Evolutionary conservation across 768 basidiomycete genomes (phyloP).

Genomic region (Hericium rajendrae): DNA sequence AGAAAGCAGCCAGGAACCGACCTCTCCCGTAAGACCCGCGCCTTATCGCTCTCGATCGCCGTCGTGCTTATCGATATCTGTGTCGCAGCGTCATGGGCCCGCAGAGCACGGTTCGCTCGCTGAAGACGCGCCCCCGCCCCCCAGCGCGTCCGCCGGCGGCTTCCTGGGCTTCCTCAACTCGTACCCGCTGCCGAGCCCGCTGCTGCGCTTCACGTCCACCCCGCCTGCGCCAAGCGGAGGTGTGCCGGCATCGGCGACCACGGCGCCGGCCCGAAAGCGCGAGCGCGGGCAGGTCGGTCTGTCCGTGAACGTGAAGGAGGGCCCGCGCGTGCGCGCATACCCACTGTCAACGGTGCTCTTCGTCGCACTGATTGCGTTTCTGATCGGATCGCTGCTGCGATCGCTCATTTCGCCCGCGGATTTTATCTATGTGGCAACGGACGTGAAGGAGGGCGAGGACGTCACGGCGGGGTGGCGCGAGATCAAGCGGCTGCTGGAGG

Average conservation of each 20-base stretch:
- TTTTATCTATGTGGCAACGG: conserved; percentile 72
- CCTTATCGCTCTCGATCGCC: not conserved
- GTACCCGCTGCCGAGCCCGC: conserved; percentile 42
- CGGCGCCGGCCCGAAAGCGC: conserved; percentile 4
- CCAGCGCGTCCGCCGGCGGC: conserved; percentile 25
- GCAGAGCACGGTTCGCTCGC: conserved; percentile 16
- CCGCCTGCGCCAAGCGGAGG: conserved; percentile 3
- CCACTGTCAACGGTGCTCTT: conserved; percentile 54
- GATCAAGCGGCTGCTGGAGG: conserved; percentile 69
- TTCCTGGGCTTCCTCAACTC: conserved; percentile 52
- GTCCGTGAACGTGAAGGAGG: conserved; percentile 2
- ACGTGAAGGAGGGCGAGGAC: conserved; percentile 43
- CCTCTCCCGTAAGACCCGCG: conserved; percentile 1
- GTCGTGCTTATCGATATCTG: not conserved
- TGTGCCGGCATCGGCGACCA: conserved; percentile 7
- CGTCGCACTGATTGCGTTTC: conserved; percentile 77
- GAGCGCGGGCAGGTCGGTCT: not conserved
- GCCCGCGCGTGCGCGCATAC: conserved; percentile 21
- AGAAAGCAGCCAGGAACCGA: conserved; percentile 9
- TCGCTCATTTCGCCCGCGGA: conserved; percentile 86
- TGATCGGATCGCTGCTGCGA: conserved; percentile 84
- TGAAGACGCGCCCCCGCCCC: conserved; percentile 12
- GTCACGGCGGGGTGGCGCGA: conserved; percentile 67
- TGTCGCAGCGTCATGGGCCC: not conserved
- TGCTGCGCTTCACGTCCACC: conserved; percentile 38